Base-by-base conservation (phyloP, 176 grass and related monocot species). In the Zoysia pacifica region DNA sequence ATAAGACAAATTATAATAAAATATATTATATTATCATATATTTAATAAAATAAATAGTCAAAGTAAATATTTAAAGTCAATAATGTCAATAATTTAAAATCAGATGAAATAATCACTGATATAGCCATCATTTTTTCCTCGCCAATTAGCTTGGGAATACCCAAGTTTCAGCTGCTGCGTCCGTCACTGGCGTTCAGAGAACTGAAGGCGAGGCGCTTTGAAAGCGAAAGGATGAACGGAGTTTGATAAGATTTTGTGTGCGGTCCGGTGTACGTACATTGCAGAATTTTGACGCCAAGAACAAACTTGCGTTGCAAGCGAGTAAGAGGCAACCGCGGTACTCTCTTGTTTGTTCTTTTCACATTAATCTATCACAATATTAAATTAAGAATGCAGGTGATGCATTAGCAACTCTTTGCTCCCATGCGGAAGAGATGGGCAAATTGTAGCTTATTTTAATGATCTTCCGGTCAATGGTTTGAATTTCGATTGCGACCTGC, bases 371-470 rank as follows among this genome's bases (percentile, higher is more conserved):
- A 42, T 9, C 59, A 8, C 60, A 11, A 19, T 71, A 69, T 14
- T 11, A 54, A 66, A 62, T 9, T 41, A 28, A 12, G 3, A 10
- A 38, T 37, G 80, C 75, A 69, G 75, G 11, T 62, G 19, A 28
- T 42, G 35, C 69, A 3, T n/a, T 7, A 28, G 68, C 16, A 61
- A 79, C 43, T 37, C 15, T 67, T 78, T 83, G 67, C 4, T 63
- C 14, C 14, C 45, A 67, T 40, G 80, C 86, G 65, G 86, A 79
- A 73, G 43, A 7, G 36, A 60, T 50, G 85, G 9, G 15, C 59
- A 64, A 47, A 14, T 48, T 14, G 2, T 20, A 48, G n/a, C 4
- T 62, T 42, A 43, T 81, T 55, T 52, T 52, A 13, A 37, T 67
- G 47, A 61, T 76, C 19, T 16, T 4, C 5, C 35, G 10, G 72